Conservation (phyloP, 768 basidiomycete species). For the Suillus spraguei region DNA sequence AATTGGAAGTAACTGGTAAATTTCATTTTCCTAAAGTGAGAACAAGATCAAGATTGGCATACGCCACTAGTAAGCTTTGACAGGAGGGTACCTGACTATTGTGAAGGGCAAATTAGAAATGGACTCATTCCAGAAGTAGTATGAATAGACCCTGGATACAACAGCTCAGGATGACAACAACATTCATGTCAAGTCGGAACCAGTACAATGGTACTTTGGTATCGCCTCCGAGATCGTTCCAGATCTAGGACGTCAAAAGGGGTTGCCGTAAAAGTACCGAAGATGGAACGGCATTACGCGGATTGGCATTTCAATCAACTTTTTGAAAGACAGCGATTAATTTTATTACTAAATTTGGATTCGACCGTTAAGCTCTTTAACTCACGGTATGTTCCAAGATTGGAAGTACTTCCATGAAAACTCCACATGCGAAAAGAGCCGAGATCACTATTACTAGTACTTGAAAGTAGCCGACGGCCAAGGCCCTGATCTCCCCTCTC, state of each 20-base stretch:
- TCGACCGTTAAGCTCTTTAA: constrained; percentile 46
- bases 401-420: constrained; percentile 40
- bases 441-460: constrained; percentile 10
- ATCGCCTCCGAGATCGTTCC: constrained; percentile 38
- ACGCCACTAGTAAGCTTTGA: constrained; percentile 3
- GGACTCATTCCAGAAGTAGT: constrained; percentile 22
- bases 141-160: constrained; percentile 37
- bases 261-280: constrained; percentile 35
- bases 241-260: constrained; percentile 11
- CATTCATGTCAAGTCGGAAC: constrained; percentile 31
- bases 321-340: constrained; percentile 25
- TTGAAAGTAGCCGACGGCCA: constrained; percentile 42
- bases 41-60: constrained; percentile 5
- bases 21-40: constrained; percentile 7
- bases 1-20: not conserved
- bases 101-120: constrained; percentile 18
- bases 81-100: constrained; percentile 5
- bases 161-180: constrained; percentile 30
- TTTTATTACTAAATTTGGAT: constrained; percentile 13
- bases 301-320: constrained; percentile 22
- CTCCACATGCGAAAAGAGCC: constrained; percentile 28
- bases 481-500: constrained; percentile 46
- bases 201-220: constrained; percentile 27
- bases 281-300: constrained; percentile 28
- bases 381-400: constrained; percentile 35